Evolutionary conservation across 257 asterid species (phyloP).

Genomic region (Nicotiana paniculata): DNA sequence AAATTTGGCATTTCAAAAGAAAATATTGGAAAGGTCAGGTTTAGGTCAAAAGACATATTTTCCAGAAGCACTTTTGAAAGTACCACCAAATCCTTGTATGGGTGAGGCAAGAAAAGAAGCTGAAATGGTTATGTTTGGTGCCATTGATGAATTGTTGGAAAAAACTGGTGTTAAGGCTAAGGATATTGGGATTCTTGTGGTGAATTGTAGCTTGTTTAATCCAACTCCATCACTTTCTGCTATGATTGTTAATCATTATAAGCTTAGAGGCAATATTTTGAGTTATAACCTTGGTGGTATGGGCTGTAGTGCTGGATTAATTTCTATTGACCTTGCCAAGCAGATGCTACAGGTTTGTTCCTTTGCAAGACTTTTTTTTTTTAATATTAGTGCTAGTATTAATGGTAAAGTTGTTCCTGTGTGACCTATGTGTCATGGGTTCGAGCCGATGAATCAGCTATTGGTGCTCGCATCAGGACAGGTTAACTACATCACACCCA

Average conservation of each 20-base stretch:
- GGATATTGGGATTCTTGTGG: constrained; percentile 69
- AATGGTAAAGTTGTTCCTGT: no score
- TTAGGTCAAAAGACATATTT: constrained; percentile 66
- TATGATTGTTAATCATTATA: constrained; percentile 65
- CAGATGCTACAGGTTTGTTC: constrained; percentile 56
- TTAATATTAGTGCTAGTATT: no score
- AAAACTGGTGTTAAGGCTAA: constrained; percentile 60
- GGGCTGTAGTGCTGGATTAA: constrained; percentile 88
- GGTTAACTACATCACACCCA: no score
- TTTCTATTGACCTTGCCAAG: constrained; percentile 78
- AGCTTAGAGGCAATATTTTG: constrained; percentile 61
- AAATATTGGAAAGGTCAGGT: constrained; percentile 60
- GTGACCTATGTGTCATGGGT: no score
- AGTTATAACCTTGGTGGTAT: constrained; percentile 85
- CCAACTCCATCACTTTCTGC: constrained; percentile 77
- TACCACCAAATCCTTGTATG: constrained; percentile 52
- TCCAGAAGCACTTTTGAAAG: constrained; percentile 40
- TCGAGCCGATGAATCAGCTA: no score
- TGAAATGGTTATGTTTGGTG: constrained; percentile 72
- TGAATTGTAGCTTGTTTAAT: constrained; percentile 64
- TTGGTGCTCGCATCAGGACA: no score
- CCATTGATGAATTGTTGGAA: constrained; percentile 50
- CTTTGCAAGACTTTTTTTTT: background rate
- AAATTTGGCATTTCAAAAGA: constrained; percentile 49
- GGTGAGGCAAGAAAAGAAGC: constrained; percentile 64